Percentiles rank a stretch among this genome's conserved stretches.
phyloP scores from a whole-genome alignment of 2,329 filamentous ascomycete genomes.

The Aspergillus sp. region DNA sequence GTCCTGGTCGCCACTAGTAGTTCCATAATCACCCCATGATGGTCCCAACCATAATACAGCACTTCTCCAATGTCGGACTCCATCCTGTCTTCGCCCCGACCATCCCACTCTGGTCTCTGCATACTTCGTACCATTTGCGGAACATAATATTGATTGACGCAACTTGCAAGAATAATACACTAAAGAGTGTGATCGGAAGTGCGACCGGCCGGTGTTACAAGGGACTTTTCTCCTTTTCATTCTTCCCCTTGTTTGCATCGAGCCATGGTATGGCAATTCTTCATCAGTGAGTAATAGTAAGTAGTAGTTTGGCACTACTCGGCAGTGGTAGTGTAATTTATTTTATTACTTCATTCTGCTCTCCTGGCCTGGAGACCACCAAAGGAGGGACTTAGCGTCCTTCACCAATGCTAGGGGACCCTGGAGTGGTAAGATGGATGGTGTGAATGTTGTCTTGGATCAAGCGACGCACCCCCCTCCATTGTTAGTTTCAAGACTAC shows the following conservation, averaged over 20 bases:
- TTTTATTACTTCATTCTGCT: not conserved
- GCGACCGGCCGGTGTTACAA: slow-evolving; percentile 2
- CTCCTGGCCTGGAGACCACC: not conserved
- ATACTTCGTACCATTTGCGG: slow-evolving; percentile 2
- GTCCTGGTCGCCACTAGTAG: not conserved
- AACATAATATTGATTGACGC: slow-evolving; percentile 5
- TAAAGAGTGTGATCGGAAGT: not conserved
- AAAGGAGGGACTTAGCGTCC: slow-evolving; percentile 6
- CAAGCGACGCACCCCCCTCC: not conserved
- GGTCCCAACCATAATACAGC: not conserved
- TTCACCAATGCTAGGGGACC: slow-evolving; percentile 16
- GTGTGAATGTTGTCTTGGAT: slow-evolving; percentile 10
- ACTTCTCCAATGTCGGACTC: not conserved
- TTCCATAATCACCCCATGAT: not conserved
- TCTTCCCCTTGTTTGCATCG: not conserved
- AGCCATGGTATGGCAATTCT: not conserved
- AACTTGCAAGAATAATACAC: not conserved
- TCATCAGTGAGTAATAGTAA: not conserved
- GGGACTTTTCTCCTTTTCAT: not conserved
- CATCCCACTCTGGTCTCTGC: not conserved
- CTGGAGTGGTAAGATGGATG: slow-evolving; percentile 5
- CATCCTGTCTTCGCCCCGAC: not conserved
- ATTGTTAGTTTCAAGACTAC: slow-evolving; percentile 10
- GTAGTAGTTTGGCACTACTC: not conserved
- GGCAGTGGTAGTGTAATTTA: not conserved